Evolutionary conservation across 345 rosid species (phyloP), one percentile per base, ranked within the genome.

Genomic region (Pugionium cornutum): DNA sequence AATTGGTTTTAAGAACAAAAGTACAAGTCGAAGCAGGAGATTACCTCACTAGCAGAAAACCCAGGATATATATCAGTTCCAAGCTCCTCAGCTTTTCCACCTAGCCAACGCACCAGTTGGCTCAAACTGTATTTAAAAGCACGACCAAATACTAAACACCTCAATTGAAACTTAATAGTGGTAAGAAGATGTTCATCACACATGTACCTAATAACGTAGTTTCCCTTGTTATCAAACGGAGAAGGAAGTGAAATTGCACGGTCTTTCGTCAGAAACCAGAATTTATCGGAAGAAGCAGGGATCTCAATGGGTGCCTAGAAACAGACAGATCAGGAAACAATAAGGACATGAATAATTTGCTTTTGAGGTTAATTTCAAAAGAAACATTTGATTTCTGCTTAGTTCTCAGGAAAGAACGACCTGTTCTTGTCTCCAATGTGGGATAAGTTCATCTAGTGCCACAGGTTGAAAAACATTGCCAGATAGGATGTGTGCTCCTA

Each of bases 21-120:
- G 26, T 42, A 57, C 8, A 4, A 57, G 27, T 25, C 59, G 34
- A 58, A 58, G 30, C 30, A 69, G 3, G 4, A 59, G 39, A 52
- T 74, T 41, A 92, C 98, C 95, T 92, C 98, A 70, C 87, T 77
- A 50, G 97, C 97, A 56, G 98, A 84, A 78, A 92, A 87, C 2
- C 98, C 97, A 1, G 98, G 98, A 83, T 92, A 92, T 72, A 92
- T 89, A 79, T 92, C 98, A 28, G 81, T 89, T 61, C 98, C 98
- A 62, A 83, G 69, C 78, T 92, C 98, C 81, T 92, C 94, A 55
- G 98, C 98, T 83, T 92, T 92, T 58, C 68, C 53, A 62, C 94
- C 98, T 82, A 92, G 67, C 97, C 98, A 92, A 9, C 85, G 82
- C 62, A 83, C 92, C 58, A 92, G 53, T 65, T 92, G 96, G 75